Conservation (phyloP, 2,329 filamentous ascomycete species). For the Didymella pomorum region DNA sequence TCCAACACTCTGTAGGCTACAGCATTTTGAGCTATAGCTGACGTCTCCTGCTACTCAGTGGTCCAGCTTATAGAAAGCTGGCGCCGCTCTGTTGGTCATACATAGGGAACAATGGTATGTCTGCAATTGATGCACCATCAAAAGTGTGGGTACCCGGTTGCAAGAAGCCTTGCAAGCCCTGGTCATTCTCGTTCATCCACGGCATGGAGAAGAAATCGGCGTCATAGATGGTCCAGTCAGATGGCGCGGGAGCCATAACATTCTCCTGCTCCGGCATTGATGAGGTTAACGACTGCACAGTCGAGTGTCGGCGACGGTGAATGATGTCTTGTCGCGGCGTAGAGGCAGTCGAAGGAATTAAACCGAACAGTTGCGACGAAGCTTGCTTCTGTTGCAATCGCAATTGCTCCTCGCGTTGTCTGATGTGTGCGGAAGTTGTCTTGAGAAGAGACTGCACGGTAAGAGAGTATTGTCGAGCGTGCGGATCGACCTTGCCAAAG, state of each 20-base stretch:
- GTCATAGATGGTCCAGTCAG: constrained; percentile 46
- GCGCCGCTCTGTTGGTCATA: constrained; percentile 36
- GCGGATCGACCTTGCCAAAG: constrained; percentile 39
- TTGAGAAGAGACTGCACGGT: constrained; percentile 39
- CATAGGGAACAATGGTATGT: constrained; percentile 45
- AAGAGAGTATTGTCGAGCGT: constrained; percentile 42
- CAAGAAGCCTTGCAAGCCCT: constrained; percentile 42
- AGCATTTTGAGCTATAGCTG: background rate
- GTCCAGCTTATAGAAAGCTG: constrained; percentile 16
- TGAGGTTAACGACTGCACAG: constrained; percentile 8
- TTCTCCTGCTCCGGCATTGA: constrained; percentile 16
- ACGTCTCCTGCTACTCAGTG: background rate
- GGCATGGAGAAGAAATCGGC: constrained; percentile 43
- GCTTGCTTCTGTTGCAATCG: constrained; percentile 39
- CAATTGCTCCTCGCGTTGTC: constrained; percentile 33
- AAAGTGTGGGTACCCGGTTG: constrained; percentile 43
- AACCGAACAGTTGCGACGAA: constrained; percentile 42
- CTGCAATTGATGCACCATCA: constrained; percentile 40
- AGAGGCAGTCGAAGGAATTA: constrained; percentile 27
- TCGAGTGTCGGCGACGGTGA: constrained; percentile 9
- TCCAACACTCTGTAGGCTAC: background rate
- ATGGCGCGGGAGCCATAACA: constrained; percentile 19
- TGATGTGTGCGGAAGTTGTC: constrained; percentile 36
- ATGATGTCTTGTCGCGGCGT: constrained; percentile 3
- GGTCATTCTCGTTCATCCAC: constrained; percentile 44